Conservation (phyloP, 1,284 basidiomycete genomes). For the Cutaneotrichosporon dermatis region DNA sequence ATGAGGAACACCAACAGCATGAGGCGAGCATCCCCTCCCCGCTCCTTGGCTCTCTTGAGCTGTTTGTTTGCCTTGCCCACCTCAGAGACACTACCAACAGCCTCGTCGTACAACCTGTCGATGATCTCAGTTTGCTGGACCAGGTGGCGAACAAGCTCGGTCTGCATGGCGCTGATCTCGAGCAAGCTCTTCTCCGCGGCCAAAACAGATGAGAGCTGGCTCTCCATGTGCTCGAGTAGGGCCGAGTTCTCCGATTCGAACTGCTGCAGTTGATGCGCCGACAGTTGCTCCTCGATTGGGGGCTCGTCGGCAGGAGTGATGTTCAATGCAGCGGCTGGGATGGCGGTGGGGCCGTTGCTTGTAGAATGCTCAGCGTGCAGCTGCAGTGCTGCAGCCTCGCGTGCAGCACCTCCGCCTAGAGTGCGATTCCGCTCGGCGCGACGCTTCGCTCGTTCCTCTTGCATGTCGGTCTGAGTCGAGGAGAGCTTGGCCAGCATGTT, state of each 20-base stretch:
- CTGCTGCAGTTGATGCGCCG: constrained; percentile 52
- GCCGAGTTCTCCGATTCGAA: constrained; percentile 55
- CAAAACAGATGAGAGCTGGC: constrained; percentile 52
- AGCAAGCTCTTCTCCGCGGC: constrained; percentile 54
- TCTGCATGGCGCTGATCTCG: constrained; percentile 56
- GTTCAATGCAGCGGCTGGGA: constrained; percentile 3
- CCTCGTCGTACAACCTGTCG: constrained; percentile 54
- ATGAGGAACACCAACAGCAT: constrained; percentile 55
- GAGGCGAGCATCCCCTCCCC: constrained; percentile 52
- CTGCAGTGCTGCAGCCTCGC: constrained; percentile 27
- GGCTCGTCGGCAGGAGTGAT: constrained; percentile 30
- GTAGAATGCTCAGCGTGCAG: constrained; percentile 1
- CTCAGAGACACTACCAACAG: constrained; percentile 52
- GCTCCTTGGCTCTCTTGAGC: constrained; percentile 53
- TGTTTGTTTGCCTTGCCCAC: constrained; percentile 55
- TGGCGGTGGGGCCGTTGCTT: background rate
- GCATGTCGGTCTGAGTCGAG: constrained; percentile 50
- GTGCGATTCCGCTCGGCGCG: constrained; percentile 41
- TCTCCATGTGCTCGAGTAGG: constrained; percentile 52
- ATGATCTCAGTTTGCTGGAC: constrained; percentile 55
- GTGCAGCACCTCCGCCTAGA: constrained; percentile 37
- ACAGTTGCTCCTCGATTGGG: constrained; percentile 40
- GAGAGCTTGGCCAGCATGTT: constrained; percentile 50
- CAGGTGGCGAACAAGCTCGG: constrained; percentile 55
- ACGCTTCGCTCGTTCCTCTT: constrained; percentile 51